Conservation (phyloP, 495 filamentous ascomycete genomes). For the Opeltia flavorubescens region DNA sequence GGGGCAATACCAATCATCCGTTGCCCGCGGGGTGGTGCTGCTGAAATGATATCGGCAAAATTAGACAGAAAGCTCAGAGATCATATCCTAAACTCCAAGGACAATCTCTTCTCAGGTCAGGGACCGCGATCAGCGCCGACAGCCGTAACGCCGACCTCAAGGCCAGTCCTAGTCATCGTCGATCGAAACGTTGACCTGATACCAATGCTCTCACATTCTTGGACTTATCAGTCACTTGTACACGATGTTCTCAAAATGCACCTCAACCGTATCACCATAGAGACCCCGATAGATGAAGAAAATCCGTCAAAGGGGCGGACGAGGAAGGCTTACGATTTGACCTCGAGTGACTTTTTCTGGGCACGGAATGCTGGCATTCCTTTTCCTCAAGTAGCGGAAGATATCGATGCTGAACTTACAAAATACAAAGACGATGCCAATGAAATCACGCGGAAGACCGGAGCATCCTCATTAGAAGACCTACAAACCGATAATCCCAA, state of each 20-base stretch:
- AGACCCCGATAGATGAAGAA: constrained; percentile 60
- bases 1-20: constrained; percentile 87
- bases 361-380: constrained; percentile 80
- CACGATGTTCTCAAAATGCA: constrained; percentile 90
- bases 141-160: constrained; percentile 45
- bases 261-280: constrained; percentile 91
- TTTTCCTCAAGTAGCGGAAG: constrained; percentile 93
- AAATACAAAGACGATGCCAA: constrained; percentile 92
- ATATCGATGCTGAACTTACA: constrained; percentile 83
- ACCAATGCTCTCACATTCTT: constrained; percentile 98
- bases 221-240: constrained; percentile 95
- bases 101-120: constrained; percentile 68
- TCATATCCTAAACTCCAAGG: constrained; percentile 92
- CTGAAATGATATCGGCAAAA: constrained; percentile 86
- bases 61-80: constrained; percentile 92
- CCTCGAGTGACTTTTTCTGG: constrained; percentile 94
- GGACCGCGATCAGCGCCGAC: constrained; percentile 36
- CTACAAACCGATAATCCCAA: constrained; percentile 69
- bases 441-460: constrained; percentile 89
- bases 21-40: constrained; percentile 80
- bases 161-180: constrained; percentile 77
- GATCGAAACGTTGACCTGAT: constrained; percentile 93
- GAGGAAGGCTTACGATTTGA: constrained; percentile 83
- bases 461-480: constrained; percentile 84
- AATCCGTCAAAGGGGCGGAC: constrained; percentile 55